Base-by-base conservation (phyloP, 1,284 basidiomycete genomes). In the Ustilago loliicola region DNA sequence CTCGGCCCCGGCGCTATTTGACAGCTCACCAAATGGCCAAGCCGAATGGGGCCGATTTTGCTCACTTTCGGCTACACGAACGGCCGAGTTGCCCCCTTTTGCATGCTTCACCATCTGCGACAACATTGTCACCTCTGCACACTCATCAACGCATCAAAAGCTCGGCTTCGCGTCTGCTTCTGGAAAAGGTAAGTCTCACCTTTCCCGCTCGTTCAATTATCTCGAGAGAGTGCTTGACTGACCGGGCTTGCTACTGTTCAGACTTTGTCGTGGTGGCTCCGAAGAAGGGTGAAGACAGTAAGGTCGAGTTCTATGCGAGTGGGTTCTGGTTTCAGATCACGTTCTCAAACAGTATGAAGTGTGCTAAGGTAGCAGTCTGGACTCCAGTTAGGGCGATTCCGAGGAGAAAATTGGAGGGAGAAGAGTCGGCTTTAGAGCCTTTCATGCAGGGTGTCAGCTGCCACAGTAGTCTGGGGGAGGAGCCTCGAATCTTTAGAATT, bases 91-190 rank as follows among this genome's bases (percentile, higher is more conserved):
- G 50, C 27, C 53, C 42, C 63, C 69, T 1, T 34, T 54, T 25
- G 69, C 63, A n/a, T 72, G 69, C 40, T 72, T 72, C 51, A 54
- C 60, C 23, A 62, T 72, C 2, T 55, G 60, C 34, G 63, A 72
- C 63, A 45, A 72, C 34, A 51, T 66, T 5, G 27, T 40, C 3
- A 38, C 60, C 17, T 58, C 69, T 15, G 63, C 55, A 5, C 60
- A 66, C 34, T 54, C 54, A n/a, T 38, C 59, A 13, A 66, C 69
- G 11, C 36, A 62, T 17, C 25, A 40, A 5, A 52, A 38, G 2
- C 51, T 72, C 0, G 69, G 69, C 4, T 72, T 54, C 27, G 63
- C 69, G 2, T 72, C 69, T 34, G 36, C 69, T 5, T 59, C 59
- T 15, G 69, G 69, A 13, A 54, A 72, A 40, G 69, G 69, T 72